Conservation (phyloP, 495 filamentous ascomycete species). For the Annulohypoxylon nitens region DNA sequence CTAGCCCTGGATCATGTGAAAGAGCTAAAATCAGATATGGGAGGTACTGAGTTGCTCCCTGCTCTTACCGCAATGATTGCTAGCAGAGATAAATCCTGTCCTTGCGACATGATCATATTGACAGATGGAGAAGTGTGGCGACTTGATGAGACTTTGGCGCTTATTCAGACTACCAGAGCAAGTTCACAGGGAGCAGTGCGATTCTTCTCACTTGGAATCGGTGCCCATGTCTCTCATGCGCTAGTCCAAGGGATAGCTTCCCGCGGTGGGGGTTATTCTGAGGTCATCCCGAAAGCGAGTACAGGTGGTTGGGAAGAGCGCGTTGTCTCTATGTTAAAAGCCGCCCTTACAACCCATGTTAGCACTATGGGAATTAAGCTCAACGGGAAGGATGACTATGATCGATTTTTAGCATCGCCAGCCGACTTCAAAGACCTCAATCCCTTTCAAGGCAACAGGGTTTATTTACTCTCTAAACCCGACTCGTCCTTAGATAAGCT, state of each 20-base stretch:
- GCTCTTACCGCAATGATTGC: background rate
- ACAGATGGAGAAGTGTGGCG: slow-evolving; percentile 16
- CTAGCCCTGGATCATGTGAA: slow-evolving; percentile 7
- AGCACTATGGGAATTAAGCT: background rate
- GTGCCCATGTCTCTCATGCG: slow-evolving; percentile 12
- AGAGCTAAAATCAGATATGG: slow-evolving; percentile 3
- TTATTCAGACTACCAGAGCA: background rate
- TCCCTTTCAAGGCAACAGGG: slow-evolving; percentile 5
- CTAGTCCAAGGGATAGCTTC: slow-evolving; percentile 17
- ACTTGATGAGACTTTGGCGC: background rate
- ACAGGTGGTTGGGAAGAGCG: slow-evolving; percentile 15
- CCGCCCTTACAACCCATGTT: slow-evolving; percentile 3
- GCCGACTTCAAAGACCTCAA: background rate
- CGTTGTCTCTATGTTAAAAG: slow-evolving; percentile 10
- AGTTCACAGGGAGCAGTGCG: background rate
- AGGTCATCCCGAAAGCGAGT: slow-evolving; percentile 16
- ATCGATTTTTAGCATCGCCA: slow-evolving; percentile 2
- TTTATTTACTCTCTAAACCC: slow-evolving; percentile 5
- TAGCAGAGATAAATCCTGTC: slow-evolving; percentile 6
- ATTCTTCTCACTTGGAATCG: slow-evolving; percentile 16
- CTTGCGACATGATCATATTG: slow-evolving; percentile 19
- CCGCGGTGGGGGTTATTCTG: slow-evolving; percentile 9
- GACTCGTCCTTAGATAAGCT: background rate
- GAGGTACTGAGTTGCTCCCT: slow-evolving; percentile 7
- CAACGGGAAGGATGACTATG: background rate